A percentile compares a stretch with the other conserved stretches of the same genome.
Evolutionary conservation across 2,329 filamentous ascomycete species (phyloP).

Genomic region (Venturia effusa): DNA sequence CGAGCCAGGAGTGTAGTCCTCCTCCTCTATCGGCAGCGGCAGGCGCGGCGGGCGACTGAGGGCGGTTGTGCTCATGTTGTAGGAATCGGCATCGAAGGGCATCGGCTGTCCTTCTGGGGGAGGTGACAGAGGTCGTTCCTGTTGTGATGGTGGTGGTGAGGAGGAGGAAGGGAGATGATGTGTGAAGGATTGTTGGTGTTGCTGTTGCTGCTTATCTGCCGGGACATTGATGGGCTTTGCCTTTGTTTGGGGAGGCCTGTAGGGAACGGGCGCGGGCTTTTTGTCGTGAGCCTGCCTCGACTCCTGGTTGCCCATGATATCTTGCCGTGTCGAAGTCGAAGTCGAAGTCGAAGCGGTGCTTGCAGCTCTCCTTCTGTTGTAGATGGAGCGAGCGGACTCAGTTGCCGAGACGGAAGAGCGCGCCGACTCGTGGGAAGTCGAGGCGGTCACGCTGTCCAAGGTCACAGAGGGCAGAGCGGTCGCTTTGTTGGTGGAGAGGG

Average conservation of each 20-base stretch:
- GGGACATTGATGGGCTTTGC: constrained; percentile 1
- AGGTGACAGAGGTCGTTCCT: background rate
- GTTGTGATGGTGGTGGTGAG: background rate
- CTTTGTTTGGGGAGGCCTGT: constrained; percentile 1
- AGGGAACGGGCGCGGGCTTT: background rate
- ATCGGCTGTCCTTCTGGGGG: background rate
- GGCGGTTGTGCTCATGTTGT: constrained; percentile 22
- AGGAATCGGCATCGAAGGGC: background rate
- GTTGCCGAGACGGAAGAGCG: background rate
- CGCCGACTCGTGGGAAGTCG: background rate
- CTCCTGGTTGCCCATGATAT: constrained; percentile 9
- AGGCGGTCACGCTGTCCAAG: background rate
- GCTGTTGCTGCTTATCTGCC: background rate
- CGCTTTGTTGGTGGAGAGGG: background rate
- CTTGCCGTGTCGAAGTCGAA: background rate
- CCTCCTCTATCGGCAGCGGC: constrained; percentile 87
- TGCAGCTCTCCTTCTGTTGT: background rate
- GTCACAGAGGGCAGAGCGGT: background rate
- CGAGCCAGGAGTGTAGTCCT: constrained; percentile 78
- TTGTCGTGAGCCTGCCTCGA: constrained; percentile 2
- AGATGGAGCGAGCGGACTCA: background rate
- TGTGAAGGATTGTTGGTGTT: background rate
- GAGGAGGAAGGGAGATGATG: background rate
- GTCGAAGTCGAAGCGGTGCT: background rate
- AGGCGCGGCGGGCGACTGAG: constrained; percentile 69